Base-by-base conservation (phyloP, 495 filamentous ascomycete genomes). In the Aspergillus bridgeri region DNA sequence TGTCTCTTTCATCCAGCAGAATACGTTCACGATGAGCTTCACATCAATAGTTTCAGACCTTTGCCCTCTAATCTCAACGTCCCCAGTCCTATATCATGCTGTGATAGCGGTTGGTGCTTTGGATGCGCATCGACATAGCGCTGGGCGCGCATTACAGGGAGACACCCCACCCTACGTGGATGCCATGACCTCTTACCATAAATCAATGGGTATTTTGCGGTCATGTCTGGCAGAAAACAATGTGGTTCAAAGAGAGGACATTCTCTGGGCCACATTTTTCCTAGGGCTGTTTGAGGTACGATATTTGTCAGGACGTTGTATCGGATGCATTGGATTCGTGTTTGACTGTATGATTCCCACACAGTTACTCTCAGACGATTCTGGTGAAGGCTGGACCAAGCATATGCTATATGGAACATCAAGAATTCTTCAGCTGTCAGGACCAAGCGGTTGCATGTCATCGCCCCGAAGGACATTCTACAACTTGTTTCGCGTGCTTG, bases 21-120 rank as follows among this genome's bases (percentile, higher is more conserved):
- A 61, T 46, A 42, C 24, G 25, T 56, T 61, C 44, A 57, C 51
- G 9, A 49, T 24, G 52, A 51, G 22, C 19, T 56, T 47, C 24
- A 42, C 24, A 29, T 51, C 49, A 23, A 51, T 51, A 22, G n/a
- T 51, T 18, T n/a, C 24, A 19, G 49, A 51, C 15, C 49, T 51
- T 11, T 33, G 27, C 11, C 23, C 49, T 29, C 49, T 51, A 29
- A 33, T 51, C 3, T 20, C 49, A 18, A 51, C 49, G 22, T 51
- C 49, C 49, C 19, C 49, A 33, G 49, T 51, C 9, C 9, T 51
- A 33, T 33, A 33, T 29, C 49, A 51, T 29, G 49, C 49, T 18
- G 49, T 20, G 13, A 51, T 24, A n/a, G 49, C 49, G 49, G 7
- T 51, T 51, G 49, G 49, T 51, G 49, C 49, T 24, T 27, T 51